Conservation (phyloP, 1,284 basidiomycete species). For the Mycosarcoma maydis region DNA sequence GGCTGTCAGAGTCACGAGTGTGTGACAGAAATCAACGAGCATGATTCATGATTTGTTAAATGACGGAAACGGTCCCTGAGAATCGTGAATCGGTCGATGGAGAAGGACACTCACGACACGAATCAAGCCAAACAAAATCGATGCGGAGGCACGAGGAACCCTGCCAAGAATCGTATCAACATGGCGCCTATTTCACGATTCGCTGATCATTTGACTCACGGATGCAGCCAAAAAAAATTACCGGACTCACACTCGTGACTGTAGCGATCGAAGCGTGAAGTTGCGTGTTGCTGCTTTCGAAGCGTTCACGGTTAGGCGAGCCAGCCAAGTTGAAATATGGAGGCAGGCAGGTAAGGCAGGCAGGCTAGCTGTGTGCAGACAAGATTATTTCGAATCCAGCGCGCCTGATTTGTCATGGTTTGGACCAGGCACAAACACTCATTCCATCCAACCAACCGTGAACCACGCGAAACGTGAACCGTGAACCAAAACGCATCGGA, state of each 20-base stretch:
- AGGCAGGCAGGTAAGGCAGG: not conserved
- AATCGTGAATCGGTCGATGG: slow-evolving; percentile 6
- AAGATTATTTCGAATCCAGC: not conserved
- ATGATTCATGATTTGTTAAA: too few relatives aligned
- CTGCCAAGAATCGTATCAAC: not conserved
- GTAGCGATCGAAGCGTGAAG: slow-evolving; percentile 2
- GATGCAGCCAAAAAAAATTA: not conserved
- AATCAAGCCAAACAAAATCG: not conserved
- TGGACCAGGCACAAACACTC: not conserved
- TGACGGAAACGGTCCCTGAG: too few relatives aligned
- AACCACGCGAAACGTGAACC: too few relatives aligned
- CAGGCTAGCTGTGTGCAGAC: not conserved
- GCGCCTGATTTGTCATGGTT: not conserved
- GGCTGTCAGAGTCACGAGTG: too few relatives aligned
- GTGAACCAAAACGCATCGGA: too few relatives aligned
- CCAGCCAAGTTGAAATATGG: not conserved
- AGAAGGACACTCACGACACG: not conserved
- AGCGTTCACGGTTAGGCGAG: not conserved
- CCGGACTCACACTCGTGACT: too few relatives aligned
- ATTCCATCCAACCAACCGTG: too few relatives aligned
- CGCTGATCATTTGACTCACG: too few relatives aligned
- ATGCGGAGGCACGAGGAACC: not conserved
- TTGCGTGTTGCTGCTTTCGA: not conserved
- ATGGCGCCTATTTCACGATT: not conserved
- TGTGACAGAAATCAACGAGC: too few relatives aligned